Conservation (phyloP, 192 early-diverging fungal genomes). For the Mortierella hygrophila region DNA sequence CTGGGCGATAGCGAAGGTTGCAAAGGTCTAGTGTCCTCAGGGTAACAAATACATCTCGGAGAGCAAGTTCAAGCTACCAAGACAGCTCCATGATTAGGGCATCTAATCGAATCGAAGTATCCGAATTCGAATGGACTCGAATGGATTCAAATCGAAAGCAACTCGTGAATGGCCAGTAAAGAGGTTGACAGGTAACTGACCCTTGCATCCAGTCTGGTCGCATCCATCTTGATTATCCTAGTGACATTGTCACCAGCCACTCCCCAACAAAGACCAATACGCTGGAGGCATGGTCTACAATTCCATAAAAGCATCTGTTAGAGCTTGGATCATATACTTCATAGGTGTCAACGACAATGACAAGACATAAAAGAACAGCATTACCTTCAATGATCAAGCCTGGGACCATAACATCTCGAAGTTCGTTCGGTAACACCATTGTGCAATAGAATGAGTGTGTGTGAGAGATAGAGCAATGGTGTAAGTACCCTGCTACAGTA, state of each 20-base stretch:
- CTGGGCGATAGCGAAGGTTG: conserved; percentile 29
- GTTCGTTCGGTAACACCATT: too few relatives aligned
- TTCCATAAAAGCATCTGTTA: conserved; percentile 4
- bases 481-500: too few relatives aligned
- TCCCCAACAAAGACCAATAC: conserved; percentile 33
- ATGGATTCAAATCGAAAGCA: too few relatives aligned
- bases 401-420: conserved; percentile 21
- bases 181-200: conserved; percentile 7
- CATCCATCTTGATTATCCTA: conserved; percentile 25
- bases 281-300: conserved; percentile 27
- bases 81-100: conserved; percentile 27
- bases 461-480: too few relatives aligned
- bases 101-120: too few relatives aligned
- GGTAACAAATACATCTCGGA: conserved; percentile 36
- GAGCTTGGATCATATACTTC: neutral
- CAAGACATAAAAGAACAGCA: neutral
- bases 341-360: neutral
- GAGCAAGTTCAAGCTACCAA: conserved; percentile 29
- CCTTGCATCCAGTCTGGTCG: conserved; percentile 5
- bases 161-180: conserved; percentile 19
- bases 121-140: too few relatives aligned
- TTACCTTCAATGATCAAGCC: conserved; percentile 30
- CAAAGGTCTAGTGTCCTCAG: conserved; percentile 31
- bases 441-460: too few relatives aligned
- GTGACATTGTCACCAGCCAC: conserved; percentile 27